Evolutionary conservation across 805 yeast genomes (phyloP), one percentile per base, ranked within the genome.

Genomic region (Suhomyces kilbournensis): DNA sequence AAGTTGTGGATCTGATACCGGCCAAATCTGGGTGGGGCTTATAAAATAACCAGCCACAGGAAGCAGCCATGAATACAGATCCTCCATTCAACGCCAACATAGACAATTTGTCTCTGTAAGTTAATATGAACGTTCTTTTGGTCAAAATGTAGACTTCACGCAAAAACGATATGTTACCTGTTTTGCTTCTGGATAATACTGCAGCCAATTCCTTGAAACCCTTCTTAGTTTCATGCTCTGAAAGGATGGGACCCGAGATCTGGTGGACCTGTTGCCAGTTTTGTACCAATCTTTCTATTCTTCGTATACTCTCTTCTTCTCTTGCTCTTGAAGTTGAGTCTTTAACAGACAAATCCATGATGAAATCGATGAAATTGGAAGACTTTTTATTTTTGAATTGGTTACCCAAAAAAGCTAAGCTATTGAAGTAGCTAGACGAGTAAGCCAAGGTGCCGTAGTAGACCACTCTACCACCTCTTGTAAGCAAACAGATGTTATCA

Each of bases 391-490:
- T 46, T n/a, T 34, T 52, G 32, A 49, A 44, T 9, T 34, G 26
- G 5, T 10, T 28, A 17, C 34, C 30, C 15, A 50, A 38, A 26
- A 39, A 44, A 14, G 46, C 42, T 26, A 44, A 26, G 7, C 52
- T 48, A 12, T 53, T 47, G 47, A 63, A 63, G 51, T 63, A 60
- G 15, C 44, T 46, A 10, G 52, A 50, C 6, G 67, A 59, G 10
- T 48, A 58, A 1, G 52, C 51, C 30, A 63, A 50, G n/a, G 60
- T 56, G 1, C 68, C 69, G 44, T 32, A 64, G 54, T 56, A 65
- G 9, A 65, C 62, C 15, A 62, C 54, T 14, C 67, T 54, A 10
- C 69, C 69, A 1, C 68, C 69, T 6, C 65, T 49, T 3, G 69
- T 57, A 28, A 65, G 49, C 7, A 65, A 54, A 35, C 69, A 65